Evolutionary conservation across 2,329 filamentous ascomycete species (phyloP).

Genomic region (Blumeria hordei): DNA sequence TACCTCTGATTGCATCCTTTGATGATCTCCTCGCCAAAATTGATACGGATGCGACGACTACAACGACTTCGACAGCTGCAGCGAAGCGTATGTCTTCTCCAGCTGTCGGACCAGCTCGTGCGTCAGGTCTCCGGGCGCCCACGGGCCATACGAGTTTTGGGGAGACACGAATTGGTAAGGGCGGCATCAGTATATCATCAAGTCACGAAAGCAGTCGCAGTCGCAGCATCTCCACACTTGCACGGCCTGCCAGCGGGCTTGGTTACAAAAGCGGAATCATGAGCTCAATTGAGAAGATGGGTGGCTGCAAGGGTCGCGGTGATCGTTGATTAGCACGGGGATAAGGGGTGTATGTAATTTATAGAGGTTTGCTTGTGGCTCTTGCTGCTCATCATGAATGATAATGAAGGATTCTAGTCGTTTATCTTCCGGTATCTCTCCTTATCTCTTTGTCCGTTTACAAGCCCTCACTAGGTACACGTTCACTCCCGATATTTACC

Average conservation of each 20-base stretch:
- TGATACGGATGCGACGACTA: conserved; percentile 3
- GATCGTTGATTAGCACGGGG: conserved; percentile 3
- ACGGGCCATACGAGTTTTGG: conserved; percentile 19
- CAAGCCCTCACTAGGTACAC: not conserved
- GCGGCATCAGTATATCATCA: conserved; percentile 10
- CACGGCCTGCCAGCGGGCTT: conserved; percentile 13
- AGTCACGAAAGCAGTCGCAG: conserved; percentile 16
- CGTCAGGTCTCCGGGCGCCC: conserved; percentile 37
- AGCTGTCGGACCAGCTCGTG: conserved; percentile 12
- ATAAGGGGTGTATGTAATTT: not conserved
- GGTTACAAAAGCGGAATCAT: conserved; percentile 45
- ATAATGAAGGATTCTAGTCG: no score
- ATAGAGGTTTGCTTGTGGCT: no score
- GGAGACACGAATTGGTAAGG: conserved; percentile 22
- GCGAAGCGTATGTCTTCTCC: conserved; percentile 5
- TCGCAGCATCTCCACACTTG: conserved; percentile 13
- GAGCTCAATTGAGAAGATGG: conserved; percentile 76
- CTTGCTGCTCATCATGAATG: no score
- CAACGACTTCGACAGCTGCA: conserved; percentile 8
- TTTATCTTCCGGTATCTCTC: no score
- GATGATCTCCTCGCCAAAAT: conserved; percentile 15
- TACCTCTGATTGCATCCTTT: conserved; percentile 33
- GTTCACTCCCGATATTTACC: not conserved
- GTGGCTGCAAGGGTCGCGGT: conserved; percentile 23
- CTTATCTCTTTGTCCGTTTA: no score